Base-by-base conservation (phyloP, 176 grass and related monocot species). In the Typha latifolia region DNA sequence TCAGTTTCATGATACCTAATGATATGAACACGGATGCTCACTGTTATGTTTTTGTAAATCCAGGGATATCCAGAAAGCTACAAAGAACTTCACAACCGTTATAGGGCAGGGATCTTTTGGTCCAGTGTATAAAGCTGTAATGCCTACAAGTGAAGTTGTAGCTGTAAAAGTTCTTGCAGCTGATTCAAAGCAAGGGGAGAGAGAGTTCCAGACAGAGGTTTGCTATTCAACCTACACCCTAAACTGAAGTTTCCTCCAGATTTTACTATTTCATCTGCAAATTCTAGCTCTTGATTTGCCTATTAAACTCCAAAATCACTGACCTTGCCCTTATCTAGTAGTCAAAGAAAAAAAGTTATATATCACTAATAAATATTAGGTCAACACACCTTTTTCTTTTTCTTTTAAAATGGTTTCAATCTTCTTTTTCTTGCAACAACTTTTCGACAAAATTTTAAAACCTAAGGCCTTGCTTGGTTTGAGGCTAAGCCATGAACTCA, bases 171-270 rank as follows among this genome's bases (percentile, higher is more conserved):
- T 89, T 48, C 94, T 99, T 72, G 83, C 94, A 62, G 87, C 81
- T 61, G 78, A 87, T 78, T 99, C 94, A 62, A 86, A 69, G 48
- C 94, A 99, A 83, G 94, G 94, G 62, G 94, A 99, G 62, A 85
- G 84, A 49, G 89, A 99, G 73, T 99, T 99, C 55, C 89, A 99
- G 52, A 99, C 89, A 48, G 94, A 99, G 89, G 94, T 92, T 76
- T 61, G 14, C 31, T 49, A 13, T 61, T 73, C 18, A 18, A 69
- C 12, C 62, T 32, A 7, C 32, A 32, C 24, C 31, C 11, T 31
- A 65, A 15, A 65, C 23, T 32, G 2, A 65, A 65, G 29, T 65
- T 18, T 19, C 20, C n/a, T 59, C 6, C n/a, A 59, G n/a, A 59
- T 22, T 59, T 57, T 20, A 18, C 3, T 7, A 18, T 57, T 21